Base-by-base conservation (phyloP, 306 rosid genomes). In the Prunus kanzakura region DNA sequence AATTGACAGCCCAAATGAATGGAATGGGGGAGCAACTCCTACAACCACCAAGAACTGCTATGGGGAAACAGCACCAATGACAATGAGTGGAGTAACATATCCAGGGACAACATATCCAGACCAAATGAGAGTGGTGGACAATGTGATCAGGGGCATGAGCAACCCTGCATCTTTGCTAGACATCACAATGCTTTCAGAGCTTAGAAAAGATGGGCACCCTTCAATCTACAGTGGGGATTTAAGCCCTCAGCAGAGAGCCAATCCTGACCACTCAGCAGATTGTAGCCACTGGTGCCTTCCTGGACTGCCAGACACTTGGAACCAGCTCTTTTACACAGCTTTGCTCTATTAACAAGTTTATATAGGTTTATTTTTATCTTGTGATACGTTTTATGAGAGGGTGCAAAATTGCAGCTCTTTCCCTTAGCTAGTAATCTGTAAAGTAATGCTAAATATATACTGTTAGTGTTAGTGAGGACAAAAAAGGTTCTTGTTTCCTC, bases 221-320 rank as follows among this genome's bases (percentile, higher is more conserved):
- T 95, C 99, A 0, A 84, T 95, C 68, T 95, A 95, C 57, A 89
- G 90, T 30, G 97, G 99, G 3, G 97, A 95, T 68, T 82, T 95
- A 82, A 92, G 76, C 67, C 96, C 97, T 5, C 77, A 78, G 45
- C 97, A 95, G 72, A 82, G 89, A 75, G 90, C 96, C 25, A 90
- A 91, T 61, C 99, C 96, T 13, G 84, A 71, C 9, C 82, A 82
- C 64, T 88, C 96, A 0, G 91, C 97, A 14, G 99, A 91, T 83
- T 92, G 98, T 56, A 96, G 99, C 86, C 99, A 91, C 82, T 96
- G 98, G 99, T 92, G 99, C 80, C 96, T 96, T 76, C 97, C 96
- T 82, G 98, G 97, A 11, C 75, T 96, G 78, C 98, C 98, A 46
- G 98, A 96, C 85, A 87, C 97, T 76, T 96, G 97, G 98, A 95